phyloP scores from a whole-genome alignment of 1,284 basidiomycete species.

The Rhodotorula sp. region DNA sequence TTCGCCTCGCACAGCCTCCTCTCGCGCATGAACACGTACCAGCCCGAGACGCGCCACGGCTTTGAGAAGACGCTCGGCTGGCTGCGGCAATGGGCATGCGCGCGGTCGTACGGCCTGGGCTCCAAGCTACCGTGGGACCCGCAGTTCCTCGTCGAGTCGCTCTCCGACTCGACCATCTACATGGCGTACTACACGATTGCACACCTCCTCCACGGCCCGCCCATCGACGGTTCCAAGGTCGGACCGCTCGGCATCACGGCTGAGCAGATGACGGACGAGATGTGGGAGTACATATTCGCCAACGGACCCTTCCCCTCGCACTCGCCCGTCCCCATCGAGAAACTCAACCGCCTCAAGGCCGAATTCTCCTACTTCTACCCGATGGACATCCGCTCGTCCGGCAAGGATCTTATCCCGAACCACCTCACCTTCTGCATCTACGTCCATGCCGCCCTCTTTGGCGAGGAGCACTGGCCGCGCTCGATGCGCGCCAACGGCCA shows the following conservation, averaged over 20 bases:
- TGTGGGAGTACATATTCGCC: slow-evolving; percentile 93
- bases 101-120: slow-evolving; percentile 92
- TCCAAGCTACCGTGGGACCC: slow-evolving; percentile 97
- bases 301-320: slow-evolving; percentile 70
- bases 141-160: slow-evolving; percentile 91
- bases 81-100: slow-evolving; percentile 99
- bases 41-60: slow-evolving; percentile 79
- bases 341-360: slow-evolving; percentile 79
- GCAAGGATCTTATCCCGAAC: slow-evolving; percentile 96
- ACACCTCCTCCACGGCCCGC: slow-evolving; percentile 76
- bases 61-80: slow-evolving; percentile 92
- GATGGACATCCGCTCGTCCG: slow-evolving; percentile 97
- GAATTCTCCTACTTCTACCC: slow-evolving; percentile 97
- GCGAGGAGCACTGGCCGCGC: slow-evolving; percentile 87
- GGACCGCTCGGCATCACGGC: slow-evolving; percentile 82
- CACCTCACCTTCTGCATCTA: slow-evolving; percentile 94
- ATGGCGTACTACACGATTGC: slow-evolving; percentile 98
- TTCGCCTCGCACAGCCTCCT: slow-evolving; percentile 59
- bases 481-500: slow-evolving; percentile 96
- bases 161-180: slow-evolving; percentile 98
- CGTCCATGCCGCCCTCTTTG: slow-evolving; percentile 90
- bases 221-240: slow-evolving; percentile 71
- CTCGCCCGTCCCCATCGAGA: slow-evolving; percentile 65
- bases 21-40: slow-evolving; percentile 84
- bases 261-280: slow-evolving; percentile 93